These are phyloP conservation scores for Albugo laibachii DNA, from an alignment of 352 stramenopile genomes.

Conservation along the genomic window DNA sequence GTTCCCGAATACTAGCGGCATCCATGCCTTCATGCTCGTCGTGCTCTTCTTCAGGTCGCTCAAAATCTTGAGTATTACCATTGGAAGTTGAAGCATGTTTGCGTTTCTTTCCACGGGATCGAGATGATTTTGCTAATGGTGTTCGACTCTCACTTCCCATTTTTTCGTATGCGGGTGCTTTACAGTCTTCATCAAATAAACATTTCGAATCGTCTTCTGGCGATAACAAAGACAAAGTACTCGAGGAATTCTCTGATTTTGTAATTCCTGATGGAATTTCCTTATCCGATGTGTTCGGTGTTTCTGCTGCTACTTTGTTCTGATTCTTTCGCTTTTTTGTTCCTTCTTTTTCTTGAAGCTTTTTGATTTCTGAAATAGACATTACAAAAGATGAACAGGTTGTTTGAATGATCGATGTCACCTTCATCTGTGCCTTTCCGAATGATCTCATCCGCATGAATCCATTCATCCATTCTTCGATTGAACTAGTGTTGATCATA, in stretches of 20 bases:
- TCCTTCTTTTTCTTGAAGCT: slow-evolving; percentile 51
- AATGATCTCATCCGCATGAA: slow-evolving; percentile 64
- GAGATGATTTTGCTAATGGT: slow-evolving; percentile 6
- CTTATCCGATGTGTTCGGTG: background rate
- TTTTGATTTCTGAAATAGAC: slow-evolving; percentile 20
- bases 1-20: slow-evolving; percentile 90
- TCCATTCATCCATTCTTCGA: slow-evolving; percentile 78
- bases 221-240: too few relatives aligned
- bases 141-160: too few relatives aligned
- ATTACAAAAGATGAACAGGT: too few relatives aligned
- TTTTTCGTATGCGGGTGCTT: too few relatives aligned
- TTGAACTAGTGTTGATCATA: slow-evolving; percentile 34
- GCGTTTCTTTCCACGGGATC: slow-evolving; percentile 52
- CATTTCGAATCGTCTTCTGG: too few relatives aligned
- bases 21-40: slow-evolving; percentile 98
- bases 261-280: too few relatives aligned
- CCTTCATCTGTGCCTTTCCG: slow-evolving; percentile 45
- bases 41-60: slow-evolving; percentile 77
- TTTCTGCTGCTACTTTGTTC: background rate
- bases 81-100: slow-evolving; percentile 11
- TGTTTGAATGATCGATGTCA: background rate
- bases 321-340: slow-evolving; percentile 42
- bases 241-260: too few relatives aligned
- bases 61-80: slow-evolving; percentile 32
- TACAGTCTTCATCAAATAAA: too few relatives aligned